A percentile compares a stretch with the other conserved stretches of the same genome.
These are phyloP conservation scores for Tetrapyrgos nigripes DNA, from an alignment of 1,284 basidiomycete genomes.

Conservation along the genomic window DNA sequence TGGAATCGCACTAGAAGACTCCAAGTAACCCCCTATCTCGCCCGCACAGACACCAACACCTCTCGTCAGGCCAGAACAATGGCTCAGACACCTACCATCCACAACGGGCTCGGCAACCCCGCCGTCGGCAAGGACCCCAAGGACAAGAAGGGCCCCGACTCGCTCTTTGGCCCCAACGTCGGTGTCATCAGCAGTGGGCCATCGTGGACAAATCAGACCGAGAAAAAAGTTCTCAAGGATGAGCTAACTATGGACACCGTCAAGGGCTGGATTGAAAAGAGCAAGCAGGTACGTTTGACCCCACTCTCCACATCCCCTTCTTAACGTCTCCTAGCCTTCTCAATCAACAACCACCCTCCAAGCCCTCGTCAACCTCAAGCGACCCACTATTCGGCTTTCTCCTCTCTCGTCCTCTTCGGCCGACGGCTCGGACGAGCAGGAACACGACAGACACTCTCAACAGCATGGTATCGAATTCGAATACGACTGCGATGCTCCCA, in stretches of 20 bases:
- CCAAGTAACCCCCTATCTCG: slow-evolving; percentile 54
- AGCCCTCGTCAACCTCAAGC: slow-evolving; percentile 90
- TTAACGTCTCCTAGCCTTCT: slow-evolving; percentile 53
- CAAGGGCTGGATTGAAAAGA: slow-evolving; percentile 82
- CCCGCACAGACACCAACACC: slow-evolving; percentile 53
- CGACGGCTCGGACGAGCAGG: slow-evolving; percentile 49
- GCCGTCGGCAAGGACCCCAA: slow-evolving; percentile 38
- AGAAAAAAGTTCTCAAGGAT: slow-evolving; percentile 56
- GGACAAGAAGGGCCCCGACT: slow-evolving; percentile 49
- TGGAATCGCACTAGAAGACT: slow-evolving; percentile 62
- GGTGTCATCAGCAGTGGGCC: slow-evolving; percentile 62
- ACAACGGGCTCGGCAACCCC: slow-evolving; percentile 28
- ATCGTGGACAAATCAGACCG: slow-evolving; percentile 52
- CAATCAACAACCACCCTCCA: slow-evolving; percentile 90
- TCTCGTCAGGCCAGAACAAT: slow-evolving; percentile 52
- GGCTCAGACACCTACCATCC: slow-evolving; percentile 32
- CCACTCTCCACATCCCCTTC: neutral
- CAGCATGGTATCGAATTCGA: slow-evolving; percentile 85
- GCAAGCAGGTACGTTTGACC: slow-evolving; percentile 71
- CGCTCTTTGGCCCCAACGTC: slow-evolving; percentile 76
- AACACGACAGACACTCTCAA: slow-evolving; percentile 51
- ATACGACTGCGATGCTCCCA: slow-evolving; percentile 87
- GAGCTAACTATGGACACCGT: slow-evolving; percentile 81
- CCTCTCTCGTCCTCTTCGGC: slow-evolving; percentile 55
- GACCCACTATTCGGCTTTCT: slow-evolving; percentile 77